Evolutionary conservation across 176 grass and related monocot species (phyloP).

Genomic region (Elaeis guineensis): DNA sequence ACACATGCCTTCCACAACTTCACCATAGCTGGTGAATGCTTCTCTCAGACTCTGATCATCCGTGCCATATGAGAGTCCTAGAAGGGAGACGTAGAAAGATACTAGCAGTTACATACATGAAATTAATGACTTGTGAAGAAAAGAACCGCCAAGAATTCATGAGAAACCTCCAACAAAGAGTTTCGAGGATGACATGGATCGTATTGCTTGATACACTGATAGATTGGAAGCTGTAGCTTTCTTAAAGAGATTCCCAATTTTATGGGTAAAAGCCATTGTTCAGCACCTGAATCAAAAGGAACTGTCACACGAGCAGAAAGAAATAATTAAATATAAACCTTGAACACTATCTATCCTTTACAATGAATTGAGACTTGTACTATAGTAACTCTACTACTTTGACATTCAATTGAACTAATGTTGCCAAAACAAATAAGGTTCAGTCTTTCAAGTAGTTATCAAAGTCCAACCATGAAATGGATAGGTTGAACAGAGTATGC

Average conservation of each 20-base stretch:
- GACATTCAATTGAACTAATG: too few relatives aligned
- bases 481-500: too few relatives aligned
- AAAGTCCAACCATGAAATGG: too few relatives aligned
- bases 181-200: constrained; percentile 99
- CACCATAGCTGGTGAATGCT: constrained; percentile 54
- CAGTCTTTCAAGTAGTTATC: too few relatives aligned
- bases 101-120: not conserved
- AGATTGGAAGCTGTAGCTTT: constrained; percentile 40
- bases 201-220: constrained; percentile 53
- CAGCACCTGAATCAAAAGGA: too few relatives aligned
- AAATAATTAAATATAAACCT: too few relatives aligned
- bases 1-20: constrained; percentile 60
- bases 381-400: too few relatives aligned
- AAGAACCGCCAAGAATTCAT: not conserved
- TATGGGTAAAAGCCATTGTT: constrained; percentile 30
- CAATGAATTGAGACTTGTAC: too few relatives aligned
- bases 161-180: constrained; percentile 65
- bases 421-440: too few relatives aligned
- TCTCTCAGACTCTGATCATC: constrained; percentile 57
- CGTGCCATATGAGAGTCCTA: constrained; percentile 63
- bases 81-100: not conserved
- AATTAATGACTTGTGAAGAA: constrained; percentile 10
- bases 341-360: too few relatives aligned
- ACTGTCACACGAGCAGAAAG: too few relatives aligned
- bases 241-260: constrained; percentile 68